Percentiles rank a stretch among this genome's conserved stretches.
Conservation (phyloP, 805 yeast genomes). For the Jamesozyma gamospora region DNA sequence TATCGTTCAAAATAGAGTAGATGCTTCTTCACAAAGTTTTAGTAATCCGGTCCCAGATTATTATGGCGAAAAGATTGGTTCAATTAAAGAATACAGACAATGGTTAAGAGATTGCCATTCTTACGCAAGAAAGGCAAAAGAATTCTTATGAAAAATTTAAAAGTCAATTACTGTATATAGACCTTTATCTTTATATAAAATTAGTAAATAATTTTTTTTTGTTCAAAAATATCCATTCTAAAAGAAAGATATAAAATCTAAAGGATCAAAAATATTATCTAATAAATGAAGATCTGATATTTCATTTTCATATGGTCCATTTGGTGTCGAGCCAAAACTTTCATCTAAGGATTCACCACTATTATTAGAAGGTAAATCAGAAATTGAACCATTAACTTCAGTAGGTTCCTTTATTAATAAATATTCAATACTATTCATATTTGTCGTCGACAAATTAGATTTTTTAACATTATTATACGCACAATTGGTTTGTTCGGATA, state of each 20-base stretch:
- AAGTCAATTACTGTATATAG: background rate
- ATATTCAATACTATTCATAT: background rate
- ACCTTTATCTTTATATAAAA: background rate
- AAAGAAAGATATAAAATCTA: slow-evolving; percentile 22
- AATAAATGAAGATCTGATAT: slow-evolving; percentile 9
- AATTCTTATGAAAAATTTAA: slow-evolving; percentile 42
- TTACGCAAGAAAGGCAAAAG: slow-evolving; percentile 71
- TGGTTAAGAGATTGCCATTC: slow-evolving; percentile 96
- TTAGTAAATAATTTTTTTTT: background rate
- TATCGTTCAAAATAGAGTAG: slow-evolving; percentile 72
- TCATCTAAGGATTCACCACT: background rate
- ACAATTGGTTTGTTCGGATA: slow-evolving; percentile 8
- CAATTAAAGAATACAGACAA: slow-evolving; percentile 76
- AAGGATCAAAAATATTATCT: slow-evolving; percentile 21
- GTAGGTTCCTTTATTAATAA: background rate
- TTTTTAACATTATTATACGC: slow-evolving; percentile 1
- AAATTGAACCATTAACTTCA: background rate
- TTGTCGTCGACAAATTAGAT: background rate
- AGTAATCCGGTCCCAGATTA: slow-evolving; percentile 97
- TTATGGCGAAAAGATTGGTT: slow-evolving; percentile 91
- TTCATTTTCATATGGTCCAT: background rate
- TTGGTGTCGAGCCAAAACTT: no score
- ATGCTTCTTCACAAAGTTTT: slow-evolving; percentile 83
- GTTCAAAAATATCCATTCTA: no score
- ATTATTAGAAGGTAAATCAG: background rate